phyloP scores from a whole-genome alignment of 257 asterid species.

The Solanum medicagineum region DNA sequence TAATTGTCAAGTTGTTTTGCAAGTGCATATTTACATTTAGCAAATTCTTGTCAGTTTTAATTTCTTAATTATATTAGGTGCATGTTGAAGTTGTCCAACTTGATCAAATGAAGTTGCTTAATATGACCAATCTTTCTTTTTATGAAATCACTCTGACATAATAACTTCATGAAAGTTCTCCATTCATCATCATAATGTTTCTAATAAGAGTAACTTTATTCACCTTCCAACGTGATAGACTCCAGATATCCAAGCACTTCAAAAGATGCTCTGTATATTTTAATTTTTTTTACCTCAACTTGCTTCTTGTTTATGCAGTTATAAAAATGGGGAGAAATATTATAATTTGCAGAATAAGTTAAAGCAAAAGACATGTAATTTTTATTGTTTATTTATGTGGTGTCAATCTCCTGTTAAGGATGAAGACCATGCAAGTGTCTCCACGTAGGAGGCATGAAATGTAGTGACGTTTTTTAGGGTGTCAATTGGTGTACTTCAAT shows the following conservation, averaged over 20 bases:
- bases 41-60: not conserved
- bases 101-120: not conserved
- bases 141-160: not conserved
- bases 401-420: not conserved
- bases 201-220: not conserved
- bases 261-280: not conserved
- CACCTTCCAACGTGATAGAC: not conserved
- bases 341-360: not conserved
- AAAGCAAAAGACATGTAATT: not conserved
- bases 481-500: not conserved
- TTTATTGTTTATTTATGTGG: not conserved
- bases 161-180: not conserved
- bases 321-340: not conserved
- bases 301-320: not conserved
- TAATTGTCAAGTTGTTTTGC: not conserved
- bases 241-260: not conserved
- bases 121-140: not conserved
- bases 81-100: not conserved
- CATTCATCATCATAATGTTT: not conserved
- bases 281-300: not conserved
- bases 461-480: not conserved
- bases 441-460: not conserved
- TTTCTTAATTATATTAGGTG: not conserved
- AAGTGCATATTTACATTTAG: not conserved
- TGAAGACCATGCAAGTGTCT: not conserved